Conservation (phyloP, 2,329 filamentous ascomycete species). For the Pyrenophora graminea region DNA sequence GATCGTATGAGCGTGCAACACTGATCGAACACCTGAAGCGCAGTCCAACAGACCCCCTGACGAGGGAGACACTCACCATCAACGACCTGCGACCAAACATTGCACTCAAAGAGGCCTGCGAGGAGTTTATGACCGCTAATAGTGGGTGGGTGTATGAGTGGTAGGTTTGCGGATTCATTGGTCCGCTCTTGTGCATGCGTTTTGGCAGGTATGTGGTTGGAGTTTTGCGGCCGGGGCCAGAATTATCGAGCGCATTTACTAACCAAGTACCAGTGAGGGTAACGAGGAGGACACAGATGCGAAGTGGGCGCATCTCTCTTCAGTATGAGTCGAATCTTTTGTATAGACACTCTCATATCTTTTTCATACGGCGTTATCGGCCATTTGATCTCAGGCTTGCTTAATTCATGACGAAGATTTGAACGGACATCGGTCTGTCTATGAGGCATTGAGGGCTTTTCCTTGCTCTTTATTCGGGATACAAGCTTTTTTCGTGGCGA, state of each 20-base stretch:
- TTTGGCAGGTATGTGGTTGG: constrained; percentile 19
- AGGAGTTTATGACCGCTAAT: constrained; percentile 82
- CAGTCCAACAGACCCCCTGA: constrained; percentile 78
- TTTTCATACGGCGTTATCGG: neutral
- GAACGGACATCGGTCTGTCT: too few relatives aligned
- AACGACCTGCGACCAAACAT: constrained; percentile 81
- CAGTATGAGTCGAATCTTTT: neutral
- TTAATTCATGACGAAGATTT: too few relatives aligned
- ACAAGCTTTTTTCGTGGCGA: too few relatives aligned
- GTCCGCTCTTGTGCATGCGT: constrained; percentile 8
- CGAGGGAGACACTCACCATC: constrained; percentile 70
- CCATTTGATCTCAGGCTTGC: too few relatives aligned
- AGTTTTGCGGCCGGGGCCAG: neutral
- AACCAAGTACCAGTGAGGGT: constrained; percentile 30
- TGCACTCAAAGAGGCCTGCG: constrained; percentile 77
- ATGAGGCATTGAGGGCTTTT: too few relatives aligned
- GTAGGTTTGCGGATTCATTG: constrained; percentile 53
- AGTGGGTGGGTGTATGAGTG: constrained; percentile 88
- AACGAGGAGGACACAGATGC: constrained; percentile 32
- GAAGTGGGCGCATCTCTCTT: constrained; percentile 39
- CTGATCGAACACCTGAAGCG: constrained; percentile 84
- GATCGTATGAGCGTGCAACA: constrained; percentile 85
- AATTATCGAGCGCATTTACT: constrained; percentile 13
- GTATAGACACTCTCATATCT: too few relatives aligned
- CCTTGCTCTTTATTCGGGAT: too few relatives aligned